These are phyloP conservation scores for Volvox carteri DNA, from an alignment of 163 green algal species.

Conservation along the genomic window DNA sequence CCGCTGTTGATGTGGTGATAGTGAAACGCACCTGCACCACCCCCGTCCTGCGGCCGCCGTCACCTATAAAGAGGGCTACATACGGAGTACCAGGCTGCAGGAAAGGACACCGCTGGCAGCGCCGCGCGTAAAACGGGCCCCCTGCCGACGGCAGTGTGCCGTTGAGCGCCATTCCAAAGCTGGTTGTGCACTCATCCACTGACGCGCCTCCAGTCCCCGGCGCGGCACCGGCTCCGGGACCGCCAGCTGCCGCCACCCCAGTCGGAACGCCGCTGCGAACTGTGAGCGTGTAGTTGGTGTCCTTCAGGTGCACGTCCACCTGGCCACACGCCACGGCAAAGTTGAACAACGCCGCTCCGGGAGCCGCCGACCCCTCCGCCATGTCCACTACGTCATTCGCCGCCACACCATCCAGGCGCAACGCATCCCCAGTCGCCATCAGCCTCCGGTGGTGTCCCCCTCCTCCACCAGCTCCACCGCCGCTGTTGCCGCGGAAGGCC, in stretches of 20 bases:
- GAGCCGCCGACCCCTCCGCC: not conserved
- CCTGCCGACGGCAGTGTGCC: not conserved
- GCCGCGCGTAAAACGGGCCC: not conserved
- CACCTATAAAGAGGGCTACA: slow-evolving; percentile 12
- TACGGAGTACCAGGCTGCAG: slow-evolving; percentile 34
- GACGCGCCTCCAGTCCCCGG: not conserved
- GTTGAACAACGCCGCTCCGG: not conserved
- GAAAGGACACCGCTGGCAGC: slow-evolving; percentile 42
- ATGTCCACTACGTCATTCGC: not conserved
- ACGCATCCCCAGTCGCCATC: no score
- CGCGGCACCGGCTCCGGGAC: no score
- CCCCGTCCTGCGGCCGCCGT: slow-evolving; percentile 18
- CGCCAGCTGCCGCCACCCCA: not conserved
- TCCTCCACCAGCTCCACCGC: no score
- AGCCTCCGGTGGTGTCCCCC: not conserved
- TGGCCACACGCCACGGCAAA: slow-evolving; percentile 43
- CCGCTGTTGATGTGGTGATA: no score
- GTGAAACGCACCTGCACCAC: slow-evolving; percentile 2
- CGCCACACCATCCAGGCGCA: slow-evolving; percentile 3
- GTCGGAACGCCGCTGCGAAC: not conserved
- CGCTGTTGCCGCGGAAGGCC: no score
- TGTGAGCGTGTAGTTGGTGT: slow-evolving; percentile 49
- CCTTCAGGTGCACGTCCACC: not conserved
- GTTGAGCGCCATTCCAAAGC: slow-evolving; percentile 35
- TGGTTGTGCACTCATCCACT: slow-evolving; percentile 6